Evolutionary conservation across 2,329 filamentous ascomycete genomes (phyloP), one percentile per base, ranked within the genome.

Genomic region (Monosporascus sp.): DNA sequence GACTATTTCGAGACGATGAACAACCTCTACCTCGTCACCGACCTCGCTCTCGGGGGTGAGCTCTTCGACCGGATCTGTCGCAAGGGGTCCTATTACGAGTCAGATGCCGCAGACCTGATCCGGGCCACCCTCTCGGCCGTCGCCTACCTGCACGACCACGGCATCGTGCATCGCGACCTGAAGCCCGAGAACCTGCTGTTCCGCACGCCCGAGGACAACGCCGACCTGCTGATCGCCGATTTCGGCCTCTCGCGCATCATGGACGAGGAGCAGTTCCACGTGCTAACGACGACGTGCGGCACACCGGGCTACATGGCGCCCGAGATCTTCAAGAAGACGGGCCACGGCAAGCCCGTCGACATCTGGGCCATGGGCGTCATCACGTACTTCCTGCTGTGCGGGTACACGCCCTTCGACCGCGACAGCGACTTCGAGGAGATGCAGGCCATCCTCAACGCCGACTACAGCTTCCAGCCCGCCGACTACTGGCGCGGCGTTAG

Each of bases 1-100:
- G 94, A 99, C 76, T 99, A 97, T 74, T 99, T 99, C 68, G 94
- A 99, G 77, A 99, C 94, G 7, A 96, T 97, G 89, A 97, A 99
- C 76, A 99, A 99, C 74, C 82, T 99, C 60, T 99, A 99, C 71
- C 86, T 99, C 38, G 94, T 99, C 50, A 97, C 94, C 44, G 94
- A 99, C 68, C 87, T 99, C 35, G 94, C 94, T 19, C 85, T 97
- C 19, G 94, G 94, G 59, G 94, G 94, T 63, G 94, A 99, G 72
- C 84, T 99, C 17, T 99, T 99, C 70, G 94, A 99, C 72, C 90
- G 94, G 63, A 99, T 99, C 72, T 99, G 94, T 74, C 88, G 94
- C 60, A 99, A 99, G 76, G 94, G 94, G 60, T 96, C 90, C 56
- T 99, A 99, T 78, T 97, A 95, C 76, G 94, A 99, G 74, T 92